Conservation (phyloP, 2,329 filamentous ascomycete species). For the Acephala macrosclerotiorum region DNA sequence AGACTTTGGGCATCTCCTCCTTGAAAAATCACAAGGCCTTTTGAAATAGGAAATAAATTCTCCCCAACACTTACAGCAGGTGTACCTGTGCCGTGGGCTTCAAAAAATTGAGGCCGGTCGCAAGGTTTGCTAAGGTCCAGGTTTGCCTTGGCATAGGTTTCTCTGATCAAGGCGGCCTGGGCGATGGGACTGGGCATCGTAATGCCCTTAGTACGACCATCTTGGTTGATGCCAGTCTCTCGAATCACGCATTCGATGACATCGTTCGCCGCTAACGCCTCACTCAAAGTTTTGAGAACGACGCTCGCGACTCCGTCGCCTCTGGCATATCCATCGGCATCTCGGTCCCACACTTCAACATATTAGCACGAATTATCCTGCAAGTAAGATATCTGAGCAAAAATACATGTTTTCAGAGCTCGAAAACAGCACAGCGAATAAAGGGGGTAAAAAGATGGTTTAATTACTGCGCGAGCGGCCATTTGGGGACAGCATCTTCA, state of each 20-base stretch:
- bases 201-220: constrained; percentile 51
- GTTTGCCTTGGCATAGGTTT: constrained; percentile 19
- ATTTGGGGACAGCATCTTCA: constrained; percentile 23
- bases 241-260: constrained; percentile 52
- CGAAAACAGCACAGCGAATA: too few species aligned
- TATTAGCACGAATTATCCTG: too few species aligned
- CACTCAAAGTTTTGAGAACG: constrained; percentile 61
- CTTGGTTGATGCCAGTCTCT: constrained; percentile 50
- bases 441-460: too few species aligned
- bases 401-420: too few species aligned
- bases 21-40: background rate
- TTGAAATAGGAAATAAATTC: too few species aligned
- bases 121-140: constrained; percentile 10
- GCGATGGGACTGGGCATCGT: constrained; percentile 52
- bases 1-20: background rate
- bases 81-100: constrained; percentile 37
- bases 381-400: too few species aligned
- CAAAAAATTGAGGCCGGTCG: constrained; percentile 29
- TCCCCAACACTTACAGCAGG: too few species aligned
- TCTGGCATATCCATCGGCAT: constrained; percentile 69
- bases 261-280: constrained; percentile 51
- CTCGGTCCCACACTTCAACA: constrained; percentile 63
- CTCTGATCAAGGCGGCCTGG: constrained; percentile 44
- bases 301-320: constrained; percentile 68
- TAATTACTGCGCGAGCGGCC: constrained; percentile 43